Conservation (phyloP, 2,329 filamentous ascomycete genomes). For the Xylariaceae sp. region DNA sequence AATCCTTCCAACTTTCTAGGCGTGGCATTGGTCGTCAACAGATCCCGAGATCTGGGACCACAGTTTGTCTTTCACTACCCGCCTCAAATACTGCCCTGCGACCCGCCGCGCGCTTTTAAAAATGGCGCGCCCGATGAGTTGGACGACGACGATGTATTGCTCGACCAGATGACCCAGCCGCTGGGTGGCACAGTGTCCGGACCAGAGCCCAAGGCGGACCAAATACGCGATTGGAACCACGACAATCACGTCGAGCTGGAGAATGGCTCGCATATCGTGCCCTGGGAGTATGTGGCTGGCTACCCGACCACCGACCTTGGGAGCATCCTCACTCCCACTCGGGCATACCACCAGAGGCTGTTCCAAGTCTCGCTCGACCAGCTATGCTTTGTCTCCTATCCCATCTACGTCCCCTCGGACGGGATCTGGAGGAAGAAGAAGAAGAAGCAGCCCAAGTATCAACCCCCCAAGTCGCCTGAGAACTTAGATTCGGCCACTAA, state of each 20-base stretch:
- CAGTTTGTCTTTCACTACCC: constrained; percentile 85
- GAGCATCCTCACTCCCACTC: constrained; percentile 68
- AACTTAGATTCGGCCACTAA: constrained; percentile 13
- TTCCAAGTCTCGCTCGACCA: constrained; percentile 80
- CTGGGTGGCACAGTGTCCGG: constrained; percentile 21
- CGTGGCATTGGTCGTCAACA: constrained; percentile 65
- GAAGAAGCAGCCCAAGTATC: constrained; percentile 32
- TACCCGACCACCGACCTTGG: constrained; percentile 71
- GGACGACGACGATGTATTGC: constrained; percentile 45
- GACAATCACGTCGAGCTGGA: constrained; percentile 50
- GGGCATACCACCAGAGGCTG: constrained; percentile 69
- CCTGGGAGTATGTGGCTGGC: constrained; percentile 67
- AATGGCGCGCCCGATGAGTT: constrained; percentile 25
- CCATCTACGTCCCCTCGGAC: constrained; percentile 72
- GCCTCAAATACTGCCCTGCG: constrained; percentile 42
- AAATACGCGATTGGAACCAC: constrained; percentile 38
- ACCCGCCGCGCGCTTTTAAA: constrained; percentile 22
- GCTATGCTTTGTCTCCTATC: constrained; percentile 72
- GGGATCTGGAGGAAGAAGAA: constrained; percentile 70
- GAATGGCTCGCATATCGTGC: constrained; percentile 49
- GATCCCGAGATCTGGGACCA: constrained; percentile 70
- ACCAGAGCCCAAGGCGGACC: constrained; percentile 27
- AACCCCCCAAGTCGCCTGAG: constrained; percentile 19
- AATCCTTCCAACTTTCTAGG: constrained; percentile 54
- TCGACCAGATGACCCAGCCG: constrained; percentile 37